Evolutionary conservation across 805 yeast species (phyloP), one percentile per base, ranked within the genome.

Genomic region (Candida khao-thaluensis): DNA sequence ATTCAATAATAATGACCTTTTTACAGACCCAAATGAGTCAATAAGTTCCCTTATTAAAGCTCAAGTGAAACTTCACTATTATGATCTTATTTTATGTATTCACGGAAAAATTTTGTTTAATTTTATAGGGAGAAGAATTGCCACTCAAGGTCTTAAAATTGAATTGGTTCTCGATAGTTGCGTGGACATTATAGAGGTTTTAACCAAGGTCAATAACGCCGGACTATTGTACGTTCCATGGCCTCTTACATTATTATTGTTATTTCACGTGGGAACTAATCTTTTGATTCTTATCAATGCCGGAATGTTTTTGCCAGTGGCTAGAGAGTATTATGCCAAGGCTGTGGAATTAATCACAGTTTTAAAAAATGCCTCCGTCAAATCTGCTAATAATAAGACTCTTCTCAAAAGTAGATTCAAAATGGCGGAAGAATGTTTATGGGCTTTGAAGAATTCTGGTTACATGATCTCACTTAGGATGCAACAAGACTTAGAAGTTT

Each of bases 351-450:
- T 66, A 6, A 41, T 64, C 11, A 38, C 29, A 9, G 42, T 54
- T 12, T 62, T 48, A 43, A 59, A 54, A 22, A 32, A 30, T 14
- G 49, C 71, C 17, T 52, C 67, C 23, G 66, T 69, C 5, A 45
- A 53, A 17, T 54, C 58, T 37, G 54, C 49, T 7, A 42, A 60
- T 48, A 65, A 68, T 8, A 59, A 56, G 34, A 45, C 57, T 5
- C 40, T 67, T 8, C 49, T 57, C 30, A 50, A 54, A 27, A 61
- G 57, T 38, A 48, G 74, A 28, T 69, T 66, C 48, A 64, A 60
- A 37, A 79, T 79, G 85, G 74, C 72, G 9, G 64, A 69, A 30
- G 85, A 79, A 52, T 76, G 82, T 49, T 49, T 76, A n/a, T 80
- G 85, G 85, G 78, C 75, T 2, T 49, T 80, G 29, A 77, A 76